Percentiles rank a stretch among this genome's conserved stretches.
These are phyloP conservation scores for Ophidiomyces ophidiicola DNA, from an alignment of 2,329 filamentous ascomycete species.

Conservation along the genomic window DNA sequence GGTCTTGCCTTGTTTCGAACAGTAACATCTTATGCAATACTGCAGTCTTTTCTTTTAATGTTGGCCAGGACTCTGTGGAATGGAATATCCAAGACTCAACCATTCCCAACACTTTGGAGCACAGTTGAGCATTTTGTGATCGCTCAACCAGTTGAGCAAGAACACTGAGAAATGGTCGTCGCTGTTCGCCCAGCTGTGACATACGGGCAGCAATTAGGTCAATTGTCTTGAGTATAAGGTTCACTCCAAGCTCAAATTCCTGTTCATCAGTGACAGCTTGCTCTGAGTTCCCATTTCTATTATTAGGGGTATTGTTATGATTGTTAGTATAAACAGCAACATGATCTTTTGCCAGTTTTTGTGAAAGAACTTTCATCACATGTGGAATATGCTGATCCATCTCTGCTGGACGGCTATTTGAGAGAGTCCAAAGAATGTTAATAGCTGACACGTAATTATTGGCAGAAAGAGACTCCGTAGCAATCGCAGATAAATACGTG, in stretches of 20 bases:
- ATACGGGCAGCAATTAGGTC: constrained; percentile 86
- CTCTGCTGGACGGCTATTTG: constrained; percentile 68
- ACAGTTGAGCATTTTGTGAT: constrained; percentile 73
- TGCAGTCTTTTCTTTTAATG: constrained; percentile 95
- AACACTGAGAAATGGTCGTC: constrained; percentile 87
- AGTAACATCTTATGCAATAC: constrained; percentile 98
- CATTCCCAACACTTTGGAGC: constrained; percentile 84
- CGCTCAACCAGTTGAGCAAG: constrained; percentile 91
- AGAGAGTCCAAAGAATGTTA: constrained; percentile 86
- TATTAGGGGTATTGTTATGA: constrained; percentile 30
- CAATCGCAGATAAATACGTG: constrained; percentile 68
- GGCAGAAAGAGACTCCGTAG: constrained; percentile 73
- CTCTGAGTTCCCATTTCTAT: constrained; percentile 9
- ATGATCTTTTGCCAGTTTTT: constrained; percentile 86
- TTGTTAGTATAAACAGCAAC: constrained; percentile 57
- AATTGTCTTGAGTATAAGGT: constrained; percentile 87
- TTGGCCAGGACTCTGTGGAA: constrained; percentile 88
- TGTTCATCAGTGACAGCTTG: constrained; percentile 45
- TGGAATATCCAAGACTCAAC: constrained; percentile 95
- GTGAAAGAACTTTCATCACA: constrained; percentile 86
- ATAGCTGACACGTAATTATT: constrained; percentile 76
- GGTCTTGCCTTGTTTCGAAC: constrained; percentile 75
- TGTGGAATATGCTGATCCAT: constrained; percentile 80
- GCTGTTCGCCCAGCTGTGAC: constrained; percentile 79
- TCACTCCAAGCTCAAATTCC: constrained; percentile 78